Conservation (phyloP, 2,329 filamentous ascomycete species). For the Venturiaceae sp. region DNA sequence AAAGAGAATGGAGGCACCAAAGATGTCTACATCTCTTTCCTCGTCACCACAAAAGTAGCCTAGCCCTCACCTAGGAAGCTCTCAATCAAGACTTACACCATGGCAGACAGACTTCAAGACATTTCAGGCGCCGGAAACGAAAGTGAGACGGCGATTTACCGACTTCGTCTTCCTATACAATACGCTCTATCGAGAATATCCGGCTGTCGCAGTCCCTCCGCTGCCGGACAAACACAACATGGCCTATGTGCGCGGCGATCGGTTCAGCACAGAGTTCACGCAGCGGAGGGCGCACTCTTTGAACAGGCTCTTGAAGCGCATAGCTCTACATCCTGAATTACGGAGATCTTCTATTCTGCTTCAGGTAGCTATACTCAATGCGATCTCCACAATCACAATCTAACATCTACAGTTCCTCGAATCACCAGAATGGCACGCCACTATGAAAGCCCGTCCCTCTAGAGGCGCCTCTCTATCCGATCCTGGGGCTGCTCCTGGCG, state of each 20-base stretch:
- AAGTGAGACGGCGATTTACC: conserved; percentile 84
- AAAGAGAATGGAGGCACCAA: conserved; percentile 97
- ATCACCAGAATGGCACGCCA: conserved; percentile 90
- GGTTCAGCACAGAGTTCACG: conserved; percentile 91
- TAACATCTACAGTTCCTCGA: conserved; percentile 62
- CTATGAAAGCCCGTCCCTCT: conserved; percentile 70
- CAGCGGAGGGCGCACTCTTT: conserved; percentile 79
- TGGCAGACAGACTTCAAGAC: conserved; percentile 82
- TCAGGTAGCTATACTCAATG: conserved; percentile 19
- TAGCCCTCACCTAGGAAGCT: background rate
- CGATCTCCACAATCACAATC: background rate
- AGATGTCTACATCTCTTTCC: conserved; percentile 91
- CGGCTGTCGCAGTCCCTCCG: conserved; percentile 85
- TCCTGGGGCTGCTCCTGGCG: conserved; percentile 47
- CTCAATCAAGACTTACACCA: background rate
- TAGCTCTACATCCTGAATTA: conserved; percentile 81
- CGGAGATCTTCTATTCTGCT: conserved; percentile 75
- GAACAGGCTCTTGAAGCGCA: conserved; percentile 78
- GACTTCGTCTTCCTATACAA: conserved; percentile 98
- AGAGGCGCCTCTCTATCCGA: conserved; percentile 45
- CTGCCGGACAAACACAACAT: conserved; percentile 98
- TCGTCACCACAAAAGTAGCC: conserved; percentile 76
- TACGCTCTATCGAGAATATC: conserved; percentile 76
- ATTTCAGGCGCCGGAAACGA: conserved; percentile 59
- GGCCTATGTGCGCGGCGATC: conserved; percentile 94